Base-by-base conservation (phyloP, 116 monocot species). In the Iris pallida region DNA sequence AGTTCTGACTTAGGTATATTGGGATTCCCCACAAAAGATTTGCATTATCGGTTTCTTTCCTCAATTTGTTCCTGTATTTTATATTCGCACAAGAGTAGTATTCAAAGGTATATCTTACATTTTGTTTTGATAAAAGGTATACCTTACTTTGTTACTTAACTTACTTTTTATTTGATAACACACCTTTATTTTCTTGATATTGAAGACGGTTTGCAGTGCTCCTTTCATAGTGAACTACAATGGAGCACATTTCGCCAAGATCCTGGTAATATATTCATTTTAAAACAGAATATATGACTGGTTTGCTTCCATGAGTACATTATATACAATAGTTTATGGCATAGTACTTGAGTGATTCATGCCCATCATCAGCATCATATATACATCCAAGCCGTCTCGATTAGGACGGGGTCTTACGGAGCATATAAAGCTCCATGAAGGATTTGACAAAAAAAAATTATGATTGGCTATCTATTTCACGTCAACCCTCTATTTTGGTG, bases 31-130 rank as follows among this genome's bases (percentile, higher is more conserved):
- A 59, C 83, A 44, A 98, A 98, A 80, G 98, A 98, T 73, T 57
- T 98, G 85, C 98, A 98, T 71, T 98, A 92, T 73, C 79, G 90
- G 15, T 98, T 98, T 87, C 98, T 98, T 83, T 93, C 93, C 93
- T 71, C 93, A 90, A 68, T 98, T 90, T 74, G 46, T 74, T 63
- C 98, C 98, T 54, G 80, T 93, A 58, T 98, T 98, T 71, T 98
- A 92, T 66, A 90, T 98, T 61, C 80, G 98, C 69, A 77, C 65
- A 68, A 82, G 98, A 80, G 98, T n/a, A 98, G 14, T 98, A 98
- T 61, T 98, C 98, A 40, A 98, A 98, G 98, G 98, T 98, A 76
- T 49, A 43, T 30, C 7, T 47, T 19, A 64, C n/a, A 42, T 73
- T 66, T 46, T 66, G 12, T 16, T 12, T 14, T 70, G 40, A 12